These are phyloP conservation scores for Saccharum hybrid DNA, from an alignment of 202 grass and related monocot genomes.

Conservation along the genomic window DNA sequence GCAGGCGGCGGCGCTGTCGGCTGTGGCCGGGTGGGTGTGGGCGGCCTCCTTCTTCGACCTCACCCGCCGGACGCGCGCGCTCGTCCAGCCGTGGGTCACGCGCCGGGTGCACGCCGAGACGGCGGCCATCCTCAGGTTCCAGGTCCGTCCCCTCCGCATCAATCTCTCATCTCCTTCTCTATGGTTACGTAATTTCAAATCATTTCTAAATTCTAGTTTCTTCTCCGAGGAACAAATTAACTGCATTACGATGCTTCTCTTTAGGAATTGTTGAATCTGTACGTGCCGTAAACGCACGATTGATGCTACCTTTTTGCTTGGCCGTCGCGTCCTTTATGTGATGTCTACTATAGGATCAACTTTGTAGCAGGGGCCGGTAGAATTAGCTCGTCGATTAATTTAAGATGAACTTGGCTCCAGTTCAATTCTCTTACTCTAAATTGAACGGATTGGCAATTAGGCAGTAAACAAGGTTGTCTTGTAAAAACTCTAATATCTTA, in stretches of 20 bases:
- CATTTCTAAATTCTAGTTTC: neutral
- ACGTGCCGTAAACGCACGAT: neutral
- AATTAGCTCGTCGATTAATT: neutral
- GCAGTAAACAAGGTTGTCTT: neutral
- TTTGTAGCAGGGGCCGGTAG: neutral
- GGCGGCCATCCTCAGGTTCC: slow-evolving; percentile 63
- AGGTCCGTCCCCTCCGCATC: slow-evolving; percentile 53
- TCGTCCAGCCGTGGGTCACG: slow-evolving; percentile 70
- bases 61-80: slow-evolving; percentile 63
- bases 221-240: neutral
- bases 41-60: slow-evolving; percentile 78
- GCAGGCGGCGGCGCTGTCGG: slow-evolving; percentile 77
- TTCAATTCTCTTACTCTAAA: neutral
- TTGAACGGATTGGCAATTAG: neutral
- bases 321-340: neutral
- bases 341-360: neutral
- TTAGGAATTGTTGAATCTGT: neutral
- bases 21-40: slow-evolving; percentile 76
- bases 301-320: neutral
- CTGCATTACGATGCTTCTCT: neutral
- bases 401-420: slow-evolving; percentile 6
- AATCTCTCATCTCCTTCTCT: neutral
- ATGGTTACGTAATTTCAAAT: neutral
- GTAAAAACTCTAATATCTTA: neutral
- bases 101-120: slow-evolving; percentile 73